Evolutionary conservation across 2,329 filamentous ascomycete genomes (phyloP), one percentile per base, ranked within the genome.

Genomic region (Fusarium sp.): DNA sequence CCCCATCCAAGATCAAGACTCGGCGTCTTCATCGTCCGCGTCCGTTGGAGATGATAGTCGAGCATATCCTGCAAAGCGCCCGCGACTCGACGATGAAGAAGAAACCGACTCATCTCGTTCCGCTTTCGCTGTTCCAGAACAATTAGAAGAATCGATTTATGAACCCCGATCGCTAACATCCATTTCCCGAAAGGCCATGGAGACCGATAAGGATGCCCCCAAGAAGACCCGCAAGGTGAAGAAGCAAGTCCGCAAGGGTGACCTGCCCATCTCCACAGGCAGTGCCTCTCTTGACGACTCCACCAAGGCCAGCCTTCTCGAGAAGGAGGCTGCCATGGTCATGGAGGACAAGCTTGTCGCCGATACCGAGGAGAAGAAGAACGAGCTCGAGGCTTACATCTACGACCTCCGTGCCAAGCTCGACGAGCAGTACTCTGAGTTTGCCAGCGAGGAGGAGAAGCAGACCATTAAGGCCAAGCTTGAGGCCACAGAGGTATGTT

Each of bases 361-460:
- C 77, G 96, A 98, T 83, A 99, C 96, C 41, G 96, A 98, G 82
- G 94, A 98, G 87, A 97, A 97, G 91, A 99, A 98, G 94, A 99
- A 99, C 87, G 95, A 98, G 85, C 93, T 99, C 59, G 96, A 99
- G 88, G 91, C 94, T 29, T 97, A 92, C 85, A 98, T 98, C 84
- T 99, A 99, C 85, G 95, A 98, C 79, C 89, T 97, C 81, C 93
- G 95, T 77, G 94, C 94, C 85, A 98, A 98, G 90, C 90, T 98
- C 57, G 94, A 98, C 75, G 94, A 97, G 78, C 89, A 94, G 76
- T 98, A 97, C 82, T 86, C 94, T 73, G 93, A 97, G 54, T 94
- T 97, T 74, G 92, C 93, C 71, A 96, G 86, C 78, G 95, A 98
- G 9, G 94, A 97, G 52, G 95, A 98, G 90, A 98, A 98, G 89